These are phyloP conservation scores for Kluyveromyces nonfermentans DNA, from an alignment of 805 yeast genomes.

Conservation along the genomic window DNA sequence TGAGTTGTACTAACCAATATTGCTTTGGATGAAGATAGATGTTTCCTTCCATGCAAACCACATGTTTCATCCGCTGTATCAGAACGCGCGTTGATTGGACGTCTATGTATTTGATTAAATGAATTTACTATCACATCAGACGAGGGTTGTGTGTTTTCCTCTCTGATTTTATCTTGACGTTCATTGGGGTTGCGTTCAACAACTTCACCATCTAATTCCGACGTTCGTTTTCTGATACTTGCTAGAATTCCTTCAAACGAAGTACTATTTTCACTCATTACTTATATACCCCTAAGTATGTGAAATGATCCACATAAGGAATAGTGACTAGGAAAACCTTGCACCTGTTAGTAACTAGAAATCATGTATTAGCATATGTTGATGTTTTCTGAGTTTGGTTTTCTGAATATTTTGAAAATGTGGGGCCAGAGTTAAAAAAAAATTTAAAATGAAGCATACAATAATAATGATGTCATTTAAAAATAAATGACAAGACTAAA, in stretches of 20 bases:
- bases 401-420: too few relatives aligned
- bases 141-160: neutral
- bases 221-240: constrained; percentile 54
- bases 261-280: constrained; percentile 38
- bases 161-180: constrained; percentile 1
- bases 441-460: too few relatives aligned
- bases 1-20: constrained; percentile 57
- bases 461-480: too few relatives aligned
- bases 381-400: too few relatives aligned
- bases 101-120: constrained; percentile 10
- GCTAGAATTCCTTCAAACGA: constrained; percentile 65
- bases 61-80: constrained; percentile 12
- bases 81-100: constrained; percentile 10
- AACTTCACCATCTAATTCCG: neutral
- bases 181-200: neutral
- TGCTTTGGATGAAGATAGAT: constrained; percentile 19
- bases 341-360: too few relatives aligned
- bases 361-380: too few relatives aligned
- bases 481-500: too few relatives aligned
- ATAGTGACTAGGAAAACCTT: too few relatives aligned
- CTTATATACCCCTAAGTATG: too few relatives aligned
- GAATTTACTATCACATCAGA: constrained; percentile 5
- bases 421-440: too few relatives aligned
- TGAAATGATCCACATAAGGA: too few relatives aligned
- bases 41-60: neutral